Conservation (phyloP, 768 basidiomycete genomes). For the Austroboletus eburneus region DNA sequence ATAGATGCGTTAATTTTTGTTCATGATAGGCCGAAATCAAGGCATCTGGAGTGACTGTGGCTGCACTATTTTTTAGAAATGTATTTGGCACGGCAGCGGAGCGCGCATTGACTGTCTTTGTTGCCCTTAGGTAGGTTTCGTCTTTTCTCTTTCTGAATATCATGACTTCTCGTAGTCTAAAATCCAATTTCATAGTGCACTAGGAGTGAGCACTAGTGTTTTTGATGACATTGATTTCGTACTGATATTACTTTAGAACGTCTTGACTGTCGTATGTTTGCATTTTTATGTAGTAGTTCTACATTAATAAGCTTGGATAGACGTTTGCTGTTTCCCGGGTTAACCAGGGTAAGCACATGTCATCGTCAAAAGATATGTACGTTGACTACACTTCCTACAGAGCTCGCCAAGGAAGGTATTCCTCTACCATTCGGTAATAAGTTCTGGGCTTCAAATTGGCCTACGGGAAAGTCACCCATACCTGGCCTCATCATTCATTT, state of each 20-base stretch:
- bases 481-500: constrained; percentile 54
- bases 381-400: too few relatives aligned
- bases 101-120: constrained; percentile 50
- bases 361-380: too few relatives aligned
- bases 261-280: constrained; percentile 30
- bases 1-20: too few relatives aligned
- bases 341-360: constrained; percentile 41
- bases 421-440: constrained; percentile 55
- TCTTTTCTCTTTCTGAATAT: background rate
- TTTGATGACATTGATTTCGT: background rate
- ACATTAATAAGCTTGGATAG: constrained; percentile 22
- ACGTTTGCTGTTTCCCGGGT: constrained; percentile 49
- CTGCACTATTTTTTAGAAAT: constrained; percentile 54
- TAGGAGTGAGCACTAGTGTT: constrained; percentile 27
- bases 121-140: constrained; percentile 50
- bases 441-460: constrained; percentile 64
- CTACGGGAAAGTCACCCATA: constrained; percentile 51
- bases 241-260: constrained; percentile 22
- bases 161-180: too few relatives aligned
- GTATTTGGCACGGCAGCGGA: constrained; percentile 53
- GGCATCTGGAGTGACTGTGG: constrained; percentile 51
- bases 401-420: constrained; percentile 61
- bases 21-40: constrained; percentile 39
- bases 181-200: constrained; percentile 24
- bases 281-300: background rate